phyloP scores from a whole-genome alignment of 2,329 filamentous ascomycete species.

The Pyricularia grisea region DNA sequence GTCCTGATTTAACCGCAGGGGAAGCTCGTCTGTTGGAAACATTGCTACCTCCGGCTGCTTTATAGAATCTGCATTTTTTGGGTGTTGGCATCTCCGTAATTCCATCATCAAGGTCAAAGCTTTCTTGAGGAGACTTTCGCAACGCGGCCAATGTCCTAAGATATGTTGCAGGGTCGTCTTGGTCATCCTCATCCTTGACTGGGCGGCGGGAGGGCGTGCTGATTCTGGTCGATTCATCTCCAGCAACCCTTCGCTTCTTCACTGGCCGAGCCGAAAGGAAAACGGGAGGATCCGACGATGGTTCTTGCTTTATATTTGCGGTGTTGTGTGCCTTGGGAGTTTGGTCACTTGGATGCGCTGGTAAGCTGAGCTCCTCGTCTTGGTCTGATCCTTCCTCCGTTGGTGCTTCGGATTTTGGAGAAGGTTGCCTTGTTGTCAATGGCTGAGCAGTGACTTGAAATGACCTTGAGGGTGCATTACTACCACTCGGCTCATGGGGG shows the following conservation, averaged over 20 bases:
- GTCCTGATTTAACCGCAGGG: not conserved
- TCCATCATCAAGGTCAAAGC: slow-evolving; percentile 47
- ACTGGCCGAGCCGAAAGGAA: slow-evolving; percentile 40
- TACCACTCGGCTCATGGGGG: not conserved
- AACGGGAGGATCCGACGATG: slow-evolving; percentile 42
- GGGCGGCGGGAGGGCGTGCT: slow-evolving; percentile 15
- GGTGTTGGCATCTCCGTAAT: slow-evolving; percentile 29
- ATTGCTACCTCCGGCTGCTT: not conserved
- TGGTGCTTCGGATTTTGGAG: not conserved
- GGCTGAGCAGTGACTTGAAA: not conserved
- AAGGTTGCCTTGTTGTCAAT: not conserved
- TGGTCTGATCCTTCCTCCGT: not conserved
- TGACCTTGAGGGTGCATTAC: not conserved
- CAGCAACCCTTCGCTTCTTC: slow-evolving; percentile 34
- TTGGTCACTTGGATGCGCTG: not conserved
- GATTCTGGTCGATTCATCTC: slow-evolving; percentile 7
- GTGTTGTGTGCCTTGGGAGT: not conserved
- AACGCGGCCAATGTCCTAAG: slow-evolving; percentile 11
- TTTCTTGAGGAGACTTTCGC: slow-evolving; percentile 37
- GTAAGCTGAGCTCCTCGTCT: not conserved
- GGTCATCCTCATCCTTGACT: slow-evolving; percentile 31
- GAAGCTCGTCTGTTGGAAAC: not conserved
- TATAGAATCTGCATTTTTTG: slow-evolving; percentile 21
- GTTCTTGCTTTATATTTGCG: slow-evolving; percentile 35
- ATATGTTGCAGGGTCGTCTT: not conserved